Base-by-base conservation (phyloP, 345 rosid genomes). In the Lumnitzera racemosa region DNA sequence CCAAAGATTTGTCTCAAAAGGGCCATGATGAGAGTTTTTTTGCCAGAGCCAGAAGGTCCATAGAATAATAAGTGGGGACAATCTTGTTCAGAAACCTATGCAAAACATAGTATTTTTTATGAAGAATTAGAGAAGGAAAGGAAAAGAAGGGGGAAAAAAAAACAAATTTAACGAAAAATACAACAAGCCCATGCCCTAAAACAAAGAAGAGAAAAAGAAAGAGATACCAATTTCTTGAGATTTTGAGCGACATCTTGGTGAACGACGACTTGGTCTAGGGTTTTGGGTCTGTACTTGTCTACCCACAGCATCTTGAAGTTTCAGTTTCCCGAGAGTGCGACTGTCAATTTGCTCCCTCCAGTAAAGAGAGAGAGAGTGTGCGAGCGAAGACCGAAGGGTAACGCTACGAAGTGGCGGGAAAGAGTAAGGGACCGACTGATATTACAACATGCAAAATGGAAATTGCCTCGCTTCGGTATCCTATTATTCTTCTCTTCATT, bases 1-100 rank as follows among this genome's bases (percentile, higher is more conserved):
- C 99, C 99, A 51, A 82, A 86, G 15, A 94, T 80, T 75, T 92
- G 91, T 52, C 88, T 82, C 59, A 89, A 82, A 57, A 94, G 83
- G 17, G 92, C 96, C 89, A 86, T 86, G 71, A 94, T 79, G 76
- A 94, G 96, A 88, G 97, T 94, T 90, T 94, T 94, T 85, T 94
- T 94, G 77, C 99, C 99, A 24, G 92, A 84, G 23, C 99, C 99
- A 57, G 95, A 78, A 5, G 97, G 96, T 5, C 99, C 99, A 75
- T 88, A 90, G 85, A 94, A 90, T 61, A 94, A 96, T 76, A 94
- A 77, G 70, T 94, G 99, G 4, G 96, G 99, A 56, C 96, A 94
- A 67, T 94, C 97, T 62, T 94, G 99, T 69, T 94, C 96, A 11
- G 84, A 49, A 2, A 94, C 99, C 98, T 92, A 58, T 2, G 23